phyloP scores from a whole-genome alignment of 1,284 basidiomycete genomes.

The Sutorius eximius region DNA sequence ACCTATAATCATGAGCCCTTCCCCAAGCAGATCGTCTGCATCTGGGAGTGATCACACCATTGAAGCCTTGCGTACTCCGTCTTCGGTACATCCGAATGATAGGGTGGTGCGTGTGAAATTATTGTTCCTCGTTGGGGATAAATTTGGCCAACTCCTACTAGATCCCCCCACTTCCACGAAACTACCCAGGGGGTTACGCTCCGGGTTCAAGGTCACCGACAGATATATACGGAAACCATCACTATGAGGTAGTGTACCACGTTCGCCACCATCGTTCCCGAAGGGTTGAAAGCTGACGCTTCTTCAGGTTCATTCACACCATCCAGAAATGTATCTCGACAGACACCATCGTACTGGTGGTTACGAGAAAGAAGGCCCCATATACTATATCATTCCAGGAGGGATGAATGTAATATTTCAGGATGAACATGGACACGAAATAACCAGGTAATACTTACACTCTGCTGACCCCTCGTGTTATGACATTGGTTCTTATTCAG shows the following conservation, averaged over 20 bases:
- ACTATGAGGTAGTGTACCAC: slow-evolving; percentile 23
- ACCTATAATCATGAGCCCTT: slow-evolving; percentile 26
- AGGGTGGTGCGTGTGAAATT: slow-evolving; percentile 26
- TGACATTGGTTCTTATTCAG: slow-evolving; percentile 35
- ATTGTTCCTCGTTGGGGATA: neutral
- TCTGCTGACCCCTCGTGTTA: slow-evolving; percentile 3
- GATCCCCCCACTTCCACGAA: slow-evolving; percentile 34
- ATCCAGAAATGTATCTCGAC: slow-evolving; percentile 21
- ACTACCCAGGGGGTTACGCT: slow-evolving; percentile 21
- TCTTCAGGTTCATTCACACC: slow-evolving; percentile 21
- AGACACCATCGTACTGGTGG: slow-evolving; percentile 26
- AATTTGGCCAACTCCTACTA: slow-evolving; percentile 5
- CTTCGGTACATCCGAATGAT: slow-evolving; percentile 23
- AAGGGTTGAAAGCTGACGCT: slow-evolving; percentile 10
- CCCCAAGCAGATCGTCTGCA: slow-evolving; percentile 23
- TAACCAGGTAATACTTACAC: slow-evolving; percentile 50
- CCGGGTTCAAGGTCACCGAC: slow-evolving; percentile 28
- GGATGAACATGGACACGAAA: slow-evolving; percentile 64
- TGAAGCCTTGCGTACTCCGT: slow-evolving; percentile 27
- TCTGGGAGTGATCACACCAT: slow-evolving; percentile 35
- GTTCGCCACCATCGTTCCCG: slow-evolving; percentile 1
- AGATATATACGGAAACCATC: slow-evolving; percentile 29
- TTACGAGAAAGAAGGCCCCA: slow-evolving; percentile 37
- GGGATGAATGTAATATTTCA: slow-evolving; percentile 68
- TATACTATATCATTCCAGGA: slow-evolving; percentile 64